These are phyloP conservation scores for Hypoxylon lienhwacheense DNA, from an alignment of 495 filamentous ascomycete species.

Conservation along the genomic window DNA sequence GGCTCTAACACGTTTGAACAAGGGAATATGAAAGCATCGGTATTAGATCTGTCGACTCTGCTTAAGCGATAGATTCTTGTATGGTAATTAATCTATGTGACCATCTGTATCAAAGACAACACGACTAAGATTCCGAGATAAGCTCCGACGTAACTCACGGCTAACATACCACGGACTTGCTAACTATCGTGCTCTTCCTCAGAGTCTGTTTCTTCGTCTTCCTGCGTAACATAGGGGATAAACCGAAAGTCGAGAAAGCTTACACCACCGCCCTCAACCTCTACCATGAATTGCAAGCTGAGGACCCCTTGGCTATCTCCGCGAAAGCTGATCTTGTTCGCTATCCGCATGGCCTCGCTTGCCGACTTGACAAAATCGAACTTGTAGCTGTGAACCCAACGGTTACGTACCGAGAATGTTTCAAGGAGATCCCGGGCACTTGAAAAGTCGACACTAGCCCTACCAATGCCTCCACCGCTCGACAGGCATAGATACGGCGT, in stretches of 20 bases:
- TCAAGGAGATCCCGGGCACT: conserved; percentile 72
- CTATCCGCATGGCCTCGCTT: conserved; percentile 82
- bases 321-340: conserved; percentile 88
- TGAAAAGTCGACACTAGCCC: conserved; percentile 80
- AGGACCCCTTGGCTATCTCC: conserved; percentile 86
- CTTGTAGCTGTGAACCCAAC: conserved; percentile 67
- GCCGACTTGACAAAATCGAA: conserved; percentile 84
- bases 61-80: no score
- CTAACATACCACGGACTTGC: no score
- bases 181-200: conserved; percentile 37
- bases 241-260: conserved; percentile 56
- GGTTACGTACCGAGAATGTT: conserved; percentile 65
- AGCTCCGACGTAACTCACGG: no score
- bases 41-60: no score
- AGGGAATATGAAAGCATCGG: no score
- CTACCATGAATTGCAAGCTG: conserved; percentile 96
- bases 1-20: no score
- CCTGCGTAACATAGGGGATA: conserved; percentile 49
- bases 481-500: conserved; percentile 76
- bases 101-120: no score
- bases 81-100: no score
- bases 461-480: conserved; percentile 73
- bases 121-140: no score
- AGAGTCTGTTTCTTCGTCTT: conserved; percentile 43
- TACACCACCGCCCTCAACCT: conserved; percentile 58